Evolutionary conservation across 257 asterid species (phyloP).

Genomic region (Salvia hispanica): DNA sequence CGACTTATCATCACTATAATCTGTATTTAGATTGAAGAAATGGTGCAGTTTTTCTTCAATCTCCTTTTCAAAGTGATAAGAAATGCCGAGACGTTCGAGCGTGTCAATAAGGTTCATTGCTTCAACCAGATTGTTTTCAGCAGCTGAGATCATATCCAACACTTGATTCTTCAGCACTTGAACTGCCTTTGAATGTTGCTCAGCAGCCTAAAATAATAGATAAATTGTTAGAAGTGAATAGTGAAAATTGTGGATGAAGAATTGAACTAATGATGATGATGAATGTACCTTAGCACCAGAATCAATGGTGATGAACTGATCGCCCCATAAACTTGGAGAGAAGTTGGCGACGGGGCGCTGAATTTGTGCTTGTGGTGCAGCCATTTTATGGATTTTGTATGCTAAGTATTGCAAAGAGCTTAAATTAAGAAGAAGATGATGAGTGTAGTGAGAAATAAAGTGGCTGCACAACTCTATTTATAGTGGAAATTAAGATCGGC

Average conservation of each 20-base stretch:
- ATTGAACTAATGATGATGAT: too few species aligned
- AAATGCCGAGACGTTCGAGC: slow-evolving; percentile 25
- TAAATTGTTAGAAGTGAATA: too few species aligned
- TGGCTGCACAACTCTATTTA: too few species aligned
- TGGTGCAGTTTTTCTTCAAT: slow-evolving; percentile 16
- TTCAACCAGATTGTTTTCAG: background rate
- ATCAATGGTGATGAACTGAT: background rate
- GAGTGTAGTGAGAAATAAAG: background rate
- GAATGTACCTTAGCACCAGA: background rate
- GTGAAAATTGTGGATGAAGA: too few species aligned
- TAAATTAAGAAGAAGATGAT: background rate
- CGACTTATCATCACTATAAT: slow-evolving; percentile 23
- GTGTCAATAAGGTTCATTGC: background rate
- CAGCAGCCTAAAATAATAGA: background rate
- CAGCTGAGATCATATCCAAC: background rate
- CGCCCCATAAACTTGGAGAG: background rate
- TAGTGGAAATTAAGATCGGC: too few species aligned
- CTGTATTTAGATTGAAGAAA: background rate
- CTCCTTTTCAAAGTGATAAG: slow-evolving; percentile 28
- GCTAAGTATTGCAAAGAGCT: background rate
- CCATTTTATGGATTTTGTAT: background rate
- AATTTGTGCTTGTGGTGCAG: background rate
- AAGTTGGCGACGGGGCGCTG: background rate
- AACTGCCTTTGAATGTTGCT: background rate
- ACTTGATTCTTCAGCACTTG: background rate